Conservation (phyloP, 2,329 filamentous ascomycete species). For the Dryadomyces quercivorus region DNA sequence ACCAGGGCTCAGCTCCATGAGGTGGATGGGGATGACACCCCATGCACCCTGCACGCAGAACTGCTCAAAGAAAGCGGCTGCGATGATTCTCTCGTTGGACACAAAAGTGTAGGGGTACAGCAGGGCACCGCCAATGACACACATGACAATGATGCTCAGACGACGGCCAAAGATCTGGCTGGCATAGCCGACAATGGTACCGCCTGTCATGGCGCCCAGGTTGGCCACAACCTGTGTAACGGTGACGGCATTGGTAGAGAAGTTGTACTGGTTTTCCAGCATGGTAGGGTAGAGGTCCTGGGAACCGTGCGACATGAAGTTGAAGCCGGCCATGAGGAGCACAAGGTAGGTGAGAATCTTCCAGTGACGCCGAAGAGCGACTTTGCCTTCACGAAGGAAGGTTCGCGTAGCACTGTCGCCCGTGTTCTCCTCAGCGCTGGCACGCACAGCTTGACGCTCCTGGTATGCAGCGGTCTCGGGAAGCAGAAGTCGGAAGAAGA, state of each 20-base stretch:
- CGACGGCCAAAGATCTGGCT: conserved; percentile 67
- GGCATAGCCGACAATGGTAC: conserved; percentile 59
- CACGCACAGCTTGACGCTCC: conserved; percentile 11
- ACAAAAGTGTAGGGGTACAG: conserved; percentile 64
- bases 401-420: conserved; percentile 55
- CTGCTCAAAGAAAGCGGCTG: conserved; percentile 55
- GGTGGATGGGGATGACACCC: conserved; percentile 65
- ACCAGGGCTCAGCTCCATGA: conserved; percentile 65
- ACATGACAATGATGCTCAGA: conserved; percentile 49
- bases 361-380: conserved; percentile 72
- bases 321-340: conserved; percentile 80
- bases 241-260: conserved; percentile 12
- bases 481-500: conserved; percentile 12
- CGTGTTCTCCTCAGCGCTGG: conserved; percentile 41
- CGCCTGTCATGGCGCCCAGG: conserved; percentile 62
- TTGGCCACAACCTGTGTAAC: conserved; percentile 63
- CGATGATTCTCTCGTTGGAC: conserved; percentile 43
- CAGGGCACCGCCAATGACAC: conserved; percentile 45
- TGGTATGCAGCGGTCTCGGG: conserved; percentile 13
- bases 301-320: conserved; percentile 59
- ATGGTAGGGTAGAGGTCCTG: conserved; percentile 77
- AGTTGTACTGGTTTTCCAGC: conserved; percentile 26
- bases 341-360: conserved; percentile 67
- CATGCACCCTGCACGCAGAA: conserved; percentile 69
- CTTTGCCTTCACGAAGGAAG: conserved; percentile 51